Percentiles rank a stretch among this genome's conserved stretches.
Conservation (phyloP, 352 stramenopile species). For the Stramenopiles sp. region DNA sequence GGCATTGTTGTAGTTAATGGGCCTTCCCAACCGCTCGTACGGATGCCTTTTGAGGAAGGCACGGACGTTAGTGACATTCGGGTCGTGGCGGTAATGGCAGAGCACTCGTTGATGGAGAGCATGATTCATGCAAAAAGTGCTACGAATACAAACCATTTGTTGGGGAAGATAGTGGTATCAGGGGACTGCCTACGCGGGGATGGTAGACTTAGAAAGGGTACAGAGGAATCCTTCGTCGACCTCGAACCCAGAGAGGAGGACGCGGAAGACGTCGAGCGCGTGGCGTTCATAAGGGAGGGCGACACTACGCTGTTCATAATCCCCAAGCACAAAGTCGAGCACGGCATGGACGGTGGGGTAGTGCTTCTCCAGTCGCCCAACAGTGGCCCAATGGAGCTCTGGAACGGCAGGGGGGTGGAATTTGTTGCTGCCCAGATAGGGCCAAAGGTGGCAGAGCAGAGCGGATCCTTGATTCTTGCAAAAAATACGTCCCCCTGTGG, state of each 20-base stretch:
- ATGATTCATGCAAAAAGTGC: background rate
- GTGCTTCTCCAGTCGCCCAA: background rate
- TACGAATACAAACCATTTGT: background rate
- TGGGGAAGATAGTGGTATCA: background rate
- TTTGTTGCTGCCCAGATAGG: background rate
- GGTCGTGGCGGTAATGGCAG: background rate
- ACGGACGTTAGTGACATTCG: background rate
- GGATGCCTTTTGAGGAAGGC: background rate
- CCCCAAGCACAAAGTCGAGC: background rate
- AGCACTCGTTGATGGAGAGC: background rate
- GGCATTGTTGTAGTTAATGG: background rate
- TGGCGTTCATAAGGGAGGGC: background rate
- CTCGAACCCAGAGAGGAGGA: background rate
- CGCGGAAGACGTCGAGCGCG: background rate
- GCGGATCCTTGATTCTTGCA: no score
- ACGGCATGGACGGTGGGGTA: background rate
- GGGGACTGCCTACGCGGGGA: background rate
- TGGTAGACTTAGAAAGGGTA: background rate
- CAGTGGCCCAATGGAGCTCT: background rate
- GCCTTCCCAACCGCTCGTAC: background rate
- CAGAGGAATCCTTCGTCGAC: background rate
- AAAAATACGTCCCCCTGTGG: no score
- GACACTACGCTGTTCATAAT: background rate
- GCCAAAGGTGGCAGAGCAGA: no score
- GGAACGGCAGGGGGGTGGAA: background rate